phyloP scores from a whole-genome alignment of 768 basidiomycete genomes.

The Tricholoma matsutake region DNA sequence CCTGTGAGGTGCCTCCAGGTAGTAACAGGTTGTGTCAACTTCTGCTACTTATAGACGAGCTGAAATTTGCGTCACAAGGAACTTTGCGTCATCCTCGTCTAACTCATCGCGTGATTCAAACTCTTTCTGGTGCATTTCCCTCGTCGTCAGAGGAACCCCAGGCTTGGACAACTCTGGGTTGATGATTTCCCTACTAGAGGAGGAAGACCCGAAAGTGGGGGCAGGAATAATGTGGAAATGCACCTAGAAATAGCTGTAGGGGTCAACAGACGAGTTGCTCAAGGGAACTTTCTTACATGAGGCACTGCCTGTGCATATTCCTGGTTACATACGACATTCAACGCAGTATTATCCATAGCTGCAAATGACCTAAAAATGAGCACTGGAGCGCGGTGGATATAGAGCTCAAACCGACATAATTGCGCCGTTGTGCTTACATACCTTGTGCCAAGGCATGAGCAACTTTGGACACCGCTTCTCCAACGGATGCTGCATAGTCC shows the following conservation, averaged over 20 bases:
- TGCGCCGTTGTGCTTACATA: slow-evolving; percentile 21
- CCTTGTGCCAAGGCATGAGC: slow-evolving; percentile 63
- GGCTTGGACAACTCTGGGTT: slow-evolving; percentile 6
- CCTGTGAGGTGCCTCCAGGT: neutral
- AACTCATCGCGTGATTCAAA: slow-evolving; percentile 55
- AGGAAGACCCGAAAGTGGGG: slow-evolving; percentile 38
- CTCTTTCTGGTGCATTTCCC: slow-evolving; percentile 60
- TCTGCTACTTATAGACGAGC: slow-evolving; percentile 30
- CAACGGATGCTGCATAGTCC: slow-evolving; percentile 56
- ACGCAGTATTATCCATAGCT: slow-evolving; percentile 63
- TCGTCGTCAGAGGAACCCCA: slow-evolving; percentile 33
- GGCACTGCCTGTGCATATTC: slow-evolving; percentile 79
- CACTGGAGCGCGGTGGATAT: neutral
- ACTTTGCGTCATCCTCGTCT: slow-evolving; percentile 54
- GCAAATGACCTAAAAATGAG: neutral
- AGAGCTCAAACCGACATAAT: neutral
- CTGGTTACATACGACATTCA: slow-evolving; percentile 79
- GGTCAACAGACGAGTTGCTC: neutral
- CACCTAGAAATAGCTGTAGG: slow-evolving; percentile 39
- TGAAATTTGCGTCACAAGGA: slow-evolving; percentile 43
- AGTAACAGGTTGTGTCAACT: neutral
- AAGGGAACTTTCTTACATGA: slow-evolving; percentile 46
- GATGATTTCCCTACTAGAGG: slow-evolving; percentile 10
- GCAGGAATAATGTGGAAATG: slow-evolving; percentile 79
- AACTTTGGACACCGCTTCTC: slow-evolving; percentile 57